phyloP scores from a whole-genome alignment of 495 filamentous ascomycete genomes.

The Bacidia gigantensis region DNA sequence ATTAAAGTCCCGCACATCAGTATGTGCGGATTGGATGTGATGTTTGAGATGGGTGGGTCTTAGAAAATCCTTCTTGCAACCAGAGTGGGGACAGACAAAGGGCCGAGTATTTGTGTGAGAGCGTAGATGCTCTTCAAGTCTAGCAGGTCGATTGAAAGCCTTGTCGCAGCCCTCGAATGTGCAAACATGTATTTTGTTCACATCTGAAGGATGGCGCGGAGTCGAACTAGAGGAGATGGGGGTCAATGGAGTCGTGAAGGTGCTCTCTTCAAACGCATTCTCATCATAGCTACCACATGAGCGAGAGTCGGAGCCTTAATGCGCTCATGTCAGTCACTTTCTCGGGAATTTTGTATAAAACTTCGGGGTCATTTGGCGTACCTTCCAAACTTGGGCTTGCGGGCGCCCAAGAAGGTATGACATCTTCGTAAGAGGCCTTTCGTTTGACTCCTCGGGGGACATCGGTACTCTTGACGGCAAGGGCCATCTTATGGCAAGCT shows the following conservation, averaged over 20 bases:
- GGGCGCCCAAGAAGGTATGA: background rate
- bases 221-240: constrained; percentile 16
- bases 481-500: background rate
- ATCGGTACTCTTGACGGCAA: background rate
- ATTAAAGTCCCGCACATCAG: constrained; percentile 49
- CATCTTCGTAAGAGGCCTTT: background rate
- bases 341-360: background rate
- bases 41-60: constrained; percentile 69
- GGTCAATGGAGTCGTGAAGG: constrained; percentile 13
- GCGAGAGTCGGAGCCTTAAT: background rate
- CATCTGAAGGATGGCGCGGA: constrained; percentile 43
- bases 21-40: constrained; percentile 73
- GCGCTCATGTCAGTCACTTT: background rate
- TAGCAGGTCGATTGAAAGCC: constrained; percentile 76
- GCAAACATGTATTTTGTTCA: constrained; percentile 57
- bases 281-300: background rate
- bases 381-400: background rate
- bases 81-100: constrained; percentile 49
- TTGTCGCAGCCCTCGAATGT: constrained; percentile 55
- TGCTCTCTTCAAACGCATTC: background rate
- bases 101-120: constrained; percentile 70
- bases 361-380: background rate
- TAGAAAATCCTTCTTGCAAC: constrained; percentile 69
- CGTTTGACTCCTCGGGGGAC: background rate
- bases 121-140: constrained; percentile 61